phyloP scores from a whole-genome alignment of 192 early-diverging fungal genomes.

The Kappamyces sp. region DNA sequence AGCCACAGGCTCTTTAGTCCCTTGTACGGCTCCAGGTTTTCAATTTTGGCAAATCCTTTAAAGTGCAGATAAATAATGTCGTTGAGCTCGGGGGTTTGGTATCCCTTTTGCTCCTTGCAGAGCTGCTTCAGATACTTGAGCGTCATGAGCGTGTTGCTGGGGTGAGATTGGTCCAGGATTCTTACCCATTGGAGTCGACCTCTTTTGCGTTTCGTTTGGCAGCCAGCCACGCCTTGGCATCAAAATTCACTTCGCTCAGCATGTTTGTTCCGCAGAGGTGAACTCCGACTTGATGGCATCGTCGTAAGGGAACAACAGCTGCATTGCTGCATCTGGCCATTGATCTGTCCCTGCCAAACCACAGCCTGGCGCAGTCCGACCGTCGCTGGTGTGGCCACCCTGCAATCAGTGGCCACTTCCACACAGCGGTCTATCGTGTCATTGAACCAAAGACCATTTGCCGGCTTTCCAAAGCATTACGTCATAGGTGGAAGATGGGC shows the following conservation, averaged over 20 bases:
- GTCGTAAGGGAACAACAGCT: too few species aligned
- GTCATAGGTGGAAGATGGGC: too few species aligned
- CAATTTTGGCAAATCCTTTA: constrained; percentile 60
- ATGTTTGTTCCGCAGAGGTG: not conserved
- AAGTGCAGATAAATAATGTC: constrained; percentile 59
- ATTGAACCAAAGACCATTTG: too few species aligned
- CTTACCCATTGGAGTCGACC: constrained; percentile 37
- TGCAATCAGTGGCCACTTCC: too few species aligned
- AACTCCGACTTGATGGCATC: too few species aligned
- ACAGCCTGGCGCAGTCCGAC: too few species aligned
- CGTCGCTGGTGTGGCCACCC: too few species aligned
- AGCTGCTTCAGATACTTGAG: constrained; percentile 49
- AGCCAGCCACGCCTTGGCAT: constrained; percentile 19
- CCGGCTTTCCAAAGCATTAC: too few species aligned
- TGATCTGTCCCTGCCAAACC: too few species aligned
- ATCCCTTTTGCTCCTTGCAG: constrained; percentile 54
- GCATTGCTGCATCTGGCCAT: too few species aligned
- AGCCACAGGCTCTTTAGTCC: constrained; percentile 53
- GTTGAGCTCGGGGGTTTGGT: constrained; percentile 53
- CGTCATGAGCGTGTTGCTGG: constrained; percentile 55
- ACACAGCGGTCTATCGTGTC: too few species aligned
- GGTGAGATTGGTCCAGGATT: not conserved
- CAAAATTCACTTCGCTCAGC: not conserved
- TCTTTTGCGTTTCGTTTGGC: constrained; percentile 22
- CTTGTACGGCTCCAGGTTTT: constrained; percentile 47